A percentile compares a stretch with the other conserved stretches of the same genome.
phyloP scores from a whole-genome alignment of 1,284 basidiomycete species.

The Lentinus polychrous region DNA sequence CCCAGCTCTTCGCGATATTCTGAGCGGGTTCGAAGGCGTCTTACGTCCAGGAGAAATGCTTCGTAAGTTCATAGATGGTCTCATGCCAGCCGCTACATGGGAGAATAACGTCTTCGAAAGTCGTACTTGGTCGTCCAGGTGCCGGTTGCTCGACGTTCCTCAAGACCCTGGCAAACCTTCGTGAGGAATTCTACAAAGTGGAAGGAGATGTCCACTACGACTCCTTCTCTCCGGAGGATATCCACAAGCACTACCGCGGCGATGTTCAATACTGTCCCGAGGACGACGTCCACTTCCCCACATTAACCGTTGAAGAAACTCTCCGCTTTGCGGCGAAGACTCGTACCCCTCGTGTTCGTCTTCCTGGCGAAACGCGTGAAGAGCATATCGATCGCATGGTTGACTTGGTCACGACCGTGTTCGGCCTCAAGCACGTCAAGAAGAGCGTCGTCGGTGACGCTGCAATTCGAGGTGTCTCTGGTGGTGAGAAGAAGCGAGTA shows the following conservation, averaged over 20 bases:
- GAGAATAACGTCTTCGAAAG: constrained; percentile 19
- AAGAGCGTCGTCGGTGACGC: constrained; percentile 69
- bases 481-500: constrained; percentile 79
- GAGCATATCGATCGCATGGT: constrained; percentile 42
- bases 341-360: constrained; percentile 46
- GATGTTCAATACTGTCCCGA: constrained; percentile 67
- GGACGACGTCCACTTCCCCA: constrained; percentile 72
- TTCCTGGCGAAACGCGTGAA: constrained; percentile 36
- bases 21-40: constrained; percentile 42
- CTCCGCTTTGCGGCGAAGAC: constrained; percentile 57
- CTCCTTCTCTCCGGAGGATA: constrained; percentile 47
- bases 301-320: constrained; percentile 66
- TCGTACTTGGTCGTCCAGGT: constrained; percentile 60
- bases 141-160: constrained; percentile 73
- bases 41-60: constrained; percentile 59
- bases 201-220: constrained; percentile 66
- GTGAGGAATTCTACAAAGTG: constrained; percentile 51
- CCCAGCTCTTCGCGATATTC: constrained; percentile 37
- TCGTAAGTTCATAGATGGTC: constrained; percentile 25
- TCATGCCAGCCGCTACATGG: constrained; percentile 5
- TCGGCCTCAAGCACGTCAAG: constrained; percentile 62
- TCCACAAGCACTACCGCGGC: constrained; percentile 52
- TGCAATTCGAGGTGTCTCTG: constrained; percentile 69
- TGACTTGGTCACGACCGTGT: constrained; percentile 56
- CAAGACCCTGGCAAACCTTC: constrained; percentile 66